phyloP scores from a whole-genome alignment of 2,329 filamentous ascomycete genomes.

The Sarocladium oryzae region DNA sequence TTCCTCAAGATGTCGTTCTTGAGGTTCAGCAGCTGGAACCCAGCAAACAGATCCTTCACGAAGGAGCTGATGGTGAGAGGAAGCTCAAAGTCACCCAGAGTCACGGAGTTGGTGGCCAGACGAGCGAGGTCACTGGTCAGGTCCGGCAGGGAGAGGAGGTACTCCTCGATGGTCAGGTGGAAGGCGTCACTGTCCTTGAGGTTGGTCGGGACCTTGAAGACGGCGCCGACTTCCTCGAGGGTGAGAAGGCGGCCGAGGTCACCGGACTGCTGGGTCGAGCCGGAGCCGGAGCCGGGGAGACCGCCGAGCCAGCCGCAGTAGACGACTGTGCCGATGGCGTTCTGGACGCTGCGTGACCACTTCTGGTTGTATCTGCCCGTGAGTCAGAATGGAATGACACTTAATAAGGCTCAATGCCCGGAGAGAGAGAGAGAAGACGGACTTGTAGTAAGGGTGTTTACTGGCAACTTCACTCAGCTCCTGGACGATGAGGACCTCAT shows the following conservation, averaged over 20 bases:
- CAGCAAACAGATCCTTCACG: slow-evolving; percentile 90
- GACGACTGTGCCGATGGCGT: slow-evolving; percentile 56
- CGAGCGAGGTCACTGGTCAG: slow-evolving; percentile 87
- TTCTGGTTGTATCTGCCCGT: slow-evolving; percentile 65
- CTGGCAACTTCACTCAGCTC: slow-evolving; percentile 70
- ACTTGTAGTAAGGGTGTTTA: slow-evolving; percentile 95
- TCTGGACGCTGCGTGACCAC: slow-evolving; percentile 81
- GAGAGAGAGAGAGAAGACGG: slow-evolving; percentile 14
- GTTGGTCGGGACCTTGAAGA: slow-evolving; percentile 81
- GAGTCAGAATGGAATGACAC: neutral
- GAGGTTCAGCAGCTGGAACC: slow-evolving; percentile 93
- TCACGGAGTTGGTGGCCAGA: slow-evolving; percentile 90
- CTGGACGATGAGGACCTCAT: slow-evolving; percentile 64
- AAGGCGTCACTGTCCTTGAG: slow-evolving; percentile 85
- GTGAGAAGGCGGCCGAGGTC: slow-evolving; percentile 63
- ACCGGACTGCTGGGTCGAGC: neutral
- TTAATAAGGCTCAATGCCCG: too few relatives aligned
- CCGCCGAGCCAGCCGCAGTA: slow-evolving; percentile 74
- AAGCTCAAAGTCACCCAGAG: slow-evolving; percentile 77
- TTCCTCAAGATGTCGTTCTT: slow-evolving; percentile 92
- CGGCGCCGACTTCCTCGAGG: slow-evolving; percentile 77
- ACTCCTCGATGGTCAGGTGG: slow-evolving; percentile 96
- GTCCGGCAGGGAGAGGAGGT: slow-evolving; percentile 79
- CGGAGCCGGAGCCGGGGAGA: slow-evolving; percentile 40
- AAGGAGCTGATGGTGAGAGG: slow-evolving; percentile 86